Evolutionary conservation across 1,284 basidiomycete genomes (phyloP).

Genomic region (Butyriboletus regius): DNA sequence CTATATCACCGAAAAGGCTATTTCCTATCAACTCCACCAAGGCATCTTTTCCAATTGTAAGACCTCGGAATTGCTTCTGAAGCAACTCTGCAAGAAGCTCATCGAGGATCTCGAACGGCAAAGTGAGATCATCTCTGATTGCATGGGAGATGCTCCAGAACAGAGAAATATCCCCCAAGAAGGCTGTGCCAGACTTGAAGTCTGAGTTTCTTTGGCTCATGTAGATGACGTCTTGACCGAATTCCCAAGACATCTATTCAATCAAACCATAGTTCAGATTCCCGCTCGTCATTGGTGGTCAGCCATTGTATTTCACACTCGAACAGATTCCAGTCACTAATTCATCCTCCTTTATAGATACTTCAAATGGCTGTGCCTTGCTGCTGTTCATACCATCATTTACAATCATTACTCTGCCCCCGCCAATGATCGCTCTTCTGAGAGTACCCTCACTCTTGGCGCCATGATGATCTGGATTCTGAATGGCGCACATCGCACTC

Average conservation of each 20-base stretch:
- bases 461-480: constrained; percentile 8
- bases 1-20: constrained; percentile 11
- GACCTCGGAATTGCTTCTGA: not conserved
- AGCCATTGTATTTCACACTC: not conserved
- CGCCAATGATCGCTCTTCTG: not conserved
- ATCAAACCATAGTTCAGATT: constrained; percentile 3
- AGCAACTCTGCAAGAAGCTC: not conserved
- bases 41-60: constrained; percentile 3
- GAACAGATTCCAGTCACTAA: too few relatives aligned
- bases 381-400: not conserved
- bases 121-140: constrained; percentile 1
- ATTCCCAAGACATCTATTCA: not conserved
- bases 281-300: constrained; percentile 6
- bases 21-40: constrained; percentile 13
- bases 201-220: not conserved
- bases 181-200: constrained; percentile 3
- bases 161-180: not conserved
- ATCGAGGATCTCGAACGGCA: not conserved
- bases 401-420: not conserved
- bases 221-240: accelerated
- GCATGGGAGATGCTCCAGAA: not conserved
- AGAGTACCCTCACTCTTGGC: not conserved
- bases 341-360: not conserved
- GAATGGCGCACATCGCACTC: not conserved
- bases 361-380: constrained; percentile 9